Base-by-base conservation (phyloP, 345 rosid genomes). In the Microcos paniculata region DNA sequence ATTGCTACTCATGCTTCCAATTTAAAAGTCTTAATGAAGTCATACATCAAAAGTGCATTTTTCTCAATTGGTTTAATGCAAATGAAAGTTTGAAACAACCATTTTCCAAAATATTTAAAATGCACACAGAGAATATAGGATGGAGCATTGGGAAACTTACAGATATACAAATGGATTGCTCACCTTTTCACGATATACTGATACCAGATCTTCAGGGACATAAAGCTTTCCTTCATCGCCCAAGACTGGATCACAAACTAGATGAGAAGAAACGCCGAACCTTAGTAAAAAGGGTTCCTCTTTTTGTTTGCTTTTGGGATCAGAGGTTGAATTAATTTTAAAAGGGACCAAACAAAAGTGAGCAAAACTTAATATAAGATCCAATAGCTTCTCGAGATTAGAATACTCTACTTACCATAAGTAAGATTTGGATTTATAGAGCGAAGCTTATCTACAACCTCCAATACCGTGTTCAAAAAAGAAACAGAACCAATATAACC, bases 401-500 rank as follows among this genome's bases (percentile, higher is more conserved):
- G 24, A 62, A 53, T 28, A 19, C 75, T 64, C 51, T 28, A 84
- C 93, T 85, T 72, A 90, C 99, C 99, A 77, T 92, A 96, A 42
- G 82, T 90, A 65, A 96, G 92, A 51, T 90, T 86, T 51, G 99
- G 97, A 82, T 93, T 96, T 69, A 90, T 62, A 19, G 91, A 70
- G 7, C 99, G 99, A 77, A 96, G 98, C 91, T 92, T 93, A 35
- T 88, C 67, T 42, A 96, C 90, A 43, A 92, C 97, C 81, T 88
- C 85, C 84, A 96, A 84, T 49, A 96, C 75, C 40, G 88, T 84
- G 83, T 88, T 83, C 82, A 96, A 77, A 76, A 96, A 96, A 10
- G 99, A 96, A 79, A 88, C 96, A n/a, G 99, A 96, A 72, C 99
- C 99, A 77, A 96, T 93, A 80, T 96, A 96, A 73, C 99, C 99